These are phyloP conservation scores for Aspergillus tamarii DNA, from an alignment of 2,329 filamentous ascomycete species.

Conservation along the genomic window DNA sequence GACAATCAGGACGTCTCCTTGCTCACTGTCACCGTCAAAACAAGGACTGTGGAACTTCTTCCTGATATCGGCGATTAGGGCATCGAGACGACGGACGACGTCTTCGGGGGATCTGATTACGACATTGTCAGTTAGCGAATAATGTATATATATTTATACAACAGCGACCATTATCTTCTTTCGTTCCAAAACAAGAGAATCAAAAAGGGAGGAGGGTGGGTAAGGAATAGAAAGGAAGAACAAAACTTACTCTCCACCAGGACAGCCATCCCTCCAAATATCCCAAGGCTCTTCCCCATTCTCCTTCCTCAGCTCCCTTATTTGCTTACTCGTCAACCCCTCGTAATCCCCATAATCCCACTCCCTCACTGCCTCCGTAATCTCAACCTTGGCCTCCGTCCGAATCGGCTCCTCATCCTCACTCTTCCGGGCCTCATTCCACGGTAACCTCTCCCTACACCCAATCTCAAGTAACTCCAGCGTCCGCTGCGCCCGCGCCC, in stretches of 20 bases:
- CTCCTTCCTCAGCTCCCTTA: slow-evolving; percentile 60
- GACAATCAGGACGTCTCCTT: slow-evolving; percentile 74
- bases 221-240: slow-evolving; percentile 21
- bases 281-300: slow-evolving; percentile 70
- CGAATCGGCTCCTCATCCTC: slow-evolving; percentile 44
- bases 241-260: slow-evolving; percentile 73
- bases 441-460: slow-evolving; percentile 70
- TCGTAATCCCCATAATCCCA: slow-evolving; percentile 92
- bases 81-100: slow-evolving; percentile 72
- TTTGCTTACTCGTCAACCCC: slow-evolving; percentile 73
- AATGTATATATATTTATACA: not conserved
- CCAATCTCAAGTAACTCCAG: slow-evolving; percentile 83
- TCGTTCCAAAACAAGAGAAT: not conserved
- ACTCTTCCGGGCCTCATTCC: slow-evolving; percentile 51
- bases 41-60: slow-evolving; percentile 64
- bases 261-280: slow-evolving; percentile 88
- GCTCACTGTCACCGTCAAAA: slow-evolving; percentile 59
- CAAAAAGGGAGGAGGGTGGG: not conserved
- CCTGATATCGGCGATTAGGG: slow-evolving; percentile 74
- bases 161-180: not conserved
- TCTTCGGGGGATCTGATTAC: slow-evolving; percentile 66
- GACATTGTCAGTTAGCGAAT: not conserved
- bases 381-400: slow-evolving; percentile 64
- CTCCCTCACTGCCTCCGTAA: slow-evolving; percentile 75
- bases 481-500: slow-evolving; percentile 82